These are phyloP conservation scores for Starmerella apis DNA, from an alignment of 805 yeast genomes.

Conservation along the genomic window DNA sequence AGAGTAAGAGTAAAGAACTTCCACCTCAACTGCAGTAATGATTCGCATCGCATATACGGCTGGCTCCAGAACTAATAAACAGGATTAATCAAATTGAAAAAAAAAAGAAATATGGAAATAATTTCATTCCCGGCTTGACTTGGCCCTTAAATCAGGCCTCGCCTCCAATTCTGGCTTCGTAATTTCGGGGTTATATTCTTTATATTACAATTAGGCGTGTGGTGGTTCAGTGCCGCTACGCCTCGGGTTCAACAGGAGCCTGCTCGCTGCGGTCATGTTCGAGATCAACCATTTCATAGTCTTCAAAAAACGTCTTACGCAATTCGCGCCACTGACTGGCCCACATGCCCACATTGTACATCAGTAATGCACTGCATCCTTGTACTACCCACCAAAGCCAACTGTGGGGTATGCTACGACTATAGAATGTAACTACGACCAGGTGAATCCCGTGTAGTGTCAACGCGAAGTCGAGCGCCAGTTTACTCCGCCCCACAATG, in stretches of 20 bases:
- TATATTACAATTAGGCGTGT: no score
- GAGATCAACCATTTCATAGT: conserved; percentile 35
- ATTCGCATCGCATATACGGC: not conserved
- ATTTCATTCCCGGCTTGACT: not conserved
- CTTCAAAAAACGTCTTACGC: conserved; percentile 76
- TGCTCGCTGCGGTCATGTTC: conserved; percentile 13
- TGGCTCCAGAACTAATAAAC: not conserved
- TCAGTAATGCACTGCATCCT: conserved; percentile 49
- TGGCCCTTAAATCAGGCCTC: no score
- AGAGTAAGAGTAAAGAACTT: not conserved
- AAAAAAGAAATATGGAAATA: no score
- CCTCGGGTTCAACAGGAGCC: conserved; percentile 6
- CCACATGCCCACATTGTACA: conserved; percentile 79
- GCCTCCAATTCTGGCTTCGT: no score
- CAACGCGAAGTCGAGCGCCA: conserved; percentile 95
- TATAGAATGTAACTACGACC: conserved; percentile 53
- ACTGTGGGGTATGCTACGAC: conserved; percentile 57
- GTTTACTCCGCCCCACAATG: conserved; percentile 81
- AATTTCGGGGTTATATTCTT: no score
- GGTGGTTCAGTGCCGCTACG: not conserved
- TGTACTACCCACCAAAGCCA: conserved; percentile 82
- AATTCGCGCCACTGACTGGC: conserved; percentile 86
- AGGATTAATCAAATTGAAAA: no score
- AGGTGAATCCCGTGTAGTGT: conserved; percentile 79
- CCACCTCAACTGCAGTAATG: not conserved